phyloP scores from a whole-genome alignment of 768 basidiomycete genomes.

The Leccinellum luteum region DNA sequence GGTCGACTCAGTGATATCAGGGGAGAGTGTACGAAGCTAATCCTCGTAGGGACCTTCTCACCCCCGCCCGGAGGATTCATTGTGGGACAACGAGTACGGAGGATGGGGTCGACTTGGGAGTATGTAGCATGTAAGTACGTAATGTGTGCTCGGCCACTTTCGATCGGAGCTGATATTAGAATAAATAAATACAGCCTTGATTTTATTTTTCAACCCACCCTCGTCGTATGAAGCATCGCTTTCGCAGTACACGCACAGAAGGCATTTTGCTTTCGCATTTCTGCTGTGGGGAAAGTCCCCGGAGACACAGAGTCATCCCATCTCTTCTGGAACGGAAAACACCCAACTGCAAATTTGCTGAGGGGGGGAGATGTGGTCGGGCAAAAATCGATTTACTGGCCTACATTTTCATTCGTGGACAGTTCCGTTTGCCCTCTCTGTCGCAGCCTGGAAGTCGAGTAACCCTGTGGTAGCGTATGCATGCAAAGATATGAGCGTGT shows the following conservation, averaged over 20 bases:
- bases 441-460: constrained; percentile 38
- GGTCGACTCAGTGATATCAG: constrained; percentile 26
- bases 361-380: constrained; percentile 47
- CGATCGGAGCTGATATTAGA: constrained; percentile 21
- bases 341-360: constrained; percentile 70
- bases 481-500: constrained; percentile 78
- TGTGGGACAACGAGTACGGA: background rate
- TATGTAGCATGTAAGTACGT: background rate
- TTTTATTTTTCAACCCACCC: constrained; percentile 24
- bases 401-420: constrained; percentile 14
- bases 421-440: constrained; percentile 57
- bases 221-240: constrained; percentile 78
- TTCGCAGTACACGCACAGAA: constrained; percentile 80
- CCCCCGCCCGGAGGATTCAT: constrained; percentile 19
- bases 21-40: constrained; percentile 25
- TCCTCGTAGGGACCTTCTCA: constrained; percentile 13
- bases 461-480: constrained; percentile 41
- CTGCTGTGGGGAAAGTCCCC: constrained; percentile 93
- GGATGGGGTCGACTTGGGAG: background rate
- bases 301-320: constrained; percentile 72
- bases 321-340: constrained; percentile 65
- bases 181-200: background rate
- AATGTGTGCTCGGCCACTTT: background rate
- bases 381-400: constrained; percentile 47
- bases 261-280: constrained; percentile 43